Evolutionary conservation across 1,284 basidiomycete species (phyloP), one percentile per base, ranked within the genome.

Genomic region (Cutaneotrichosporon curvatum): DNA sequence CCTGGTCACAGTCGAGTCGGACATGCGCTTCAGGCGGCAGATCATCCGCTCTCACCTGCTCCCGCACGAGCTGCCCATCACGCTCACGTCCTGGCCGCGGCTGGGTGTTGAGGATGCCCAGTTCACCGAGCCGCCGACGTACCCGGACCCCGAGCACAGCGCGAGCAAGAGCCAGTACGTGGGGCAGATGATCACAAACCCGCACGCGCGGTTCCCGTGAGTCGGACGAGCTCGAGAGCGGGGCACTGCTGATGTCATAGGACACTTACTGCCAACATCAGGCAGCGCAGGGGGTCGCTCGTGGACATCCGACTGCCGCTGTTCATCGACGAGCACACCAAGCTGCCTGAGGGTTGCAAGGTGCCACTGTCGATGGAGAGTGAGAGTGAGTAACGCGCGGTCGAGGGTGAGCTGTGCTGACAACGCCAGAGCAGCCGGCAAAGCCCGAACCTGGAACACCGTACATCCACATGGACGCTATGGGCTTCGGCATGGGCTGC

Each of bases 401-500:
- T n/a, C n/a, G n/a, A n/a, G n/a, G n/a, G n/a, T n/a, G n/a, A n/a
- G n/a, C 18, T 31, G 16, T 14, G 18, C 38, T 40, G 34, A 40
- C 39, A 30, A 9, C n/a, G n/a, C 33, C 21, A 30, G 39, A 59
- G 65, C 45, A 20, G 15, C 65, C 65, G 1, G 62, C 67, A 10
- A 65, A 76, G 69, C 71, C 73, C 4, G 67, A 74, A 68, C 55
- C 58, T 3, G 64, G 58, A 14, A 65, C 61, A 4, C 67, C 67
- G 6, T 91, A 97, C 71, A 91, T 99, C 58, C 98, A 98, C 71
- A 81, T 98, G 78, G 95, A 99, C 71, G 92, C 95, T 2, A 97
- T 97, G 95, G 94, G 92, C 20, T 99, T 99, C 70, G 95, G 95
- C 37, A 98, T 97, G 94, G 95, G 95, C 3, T 97, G 94, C 63